A percentile compares a stretch with the other conserved stretches of the same genome.
These are phyloP conservation scores for Blepharisma japonicum DNA, from an alignment of 73 alveolate species.

Conservation along the genomic window DNA sequence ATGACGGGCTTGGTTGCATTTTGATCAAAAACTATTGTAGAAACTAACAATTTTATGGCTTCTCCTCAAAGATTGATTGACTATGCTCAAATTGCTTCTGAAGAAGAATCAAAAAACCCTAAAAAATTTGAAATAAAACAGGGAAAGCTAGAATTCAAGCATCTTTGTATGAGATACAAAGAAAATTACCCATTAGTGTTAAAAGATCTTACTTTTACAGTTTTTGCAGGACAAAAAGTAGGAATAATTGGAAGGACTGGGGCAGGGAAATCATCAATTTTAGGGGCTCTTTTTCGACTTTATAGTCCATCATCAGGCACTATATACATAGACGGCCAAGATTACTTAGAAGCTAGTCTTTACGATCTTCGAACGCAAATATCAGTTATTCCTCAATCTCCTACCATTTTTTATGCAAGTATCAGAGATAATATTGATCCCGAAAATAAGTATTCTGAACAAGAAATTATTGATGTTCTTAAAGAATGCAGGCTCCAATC, in stretches of 20 bases:
- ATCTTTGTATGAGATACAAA: conserved; percentile 77
- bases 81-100: background rate
- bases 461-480: conserved; percentile 56
- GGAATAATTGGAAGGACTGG: conserved; percentile 88
- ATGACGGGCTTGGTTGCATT: background rate
- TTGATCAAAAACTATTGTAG: background rate
- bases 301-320: conserved; percentile 51
- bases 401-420: conserved; percentile 85
- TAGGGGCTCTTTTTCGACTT: conserved; percentile 72
- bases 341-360: conserved; percentile 63
- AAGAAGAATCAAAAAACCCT: background rate
- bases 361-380: conserved; percentile 68
- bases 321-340: conserved; percentile 78
- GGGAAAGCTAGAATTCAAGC: conserved; percentile 68
- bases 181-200: conserved; percentile 75
- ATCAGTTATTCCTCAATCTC: conserved; percentile 91
- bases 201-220: conserved; percentile 65
- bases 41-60: conserved; percentile 12
- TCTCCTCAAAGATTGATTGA: background rate
- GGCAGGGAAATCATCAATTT: conserved; percentile 72
- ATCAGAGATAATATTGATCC: conserved; percentile 93
- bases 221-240: conserved; percentile 79
- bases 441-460: conserved; percentile 45
- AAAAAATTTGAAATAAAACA: background rate
- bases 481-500: conserved; percentile 70